phyloP scores from a whole-genome alignment of 169 alveolate genomes.

The Cyclospora cayetanensis region DNA sequence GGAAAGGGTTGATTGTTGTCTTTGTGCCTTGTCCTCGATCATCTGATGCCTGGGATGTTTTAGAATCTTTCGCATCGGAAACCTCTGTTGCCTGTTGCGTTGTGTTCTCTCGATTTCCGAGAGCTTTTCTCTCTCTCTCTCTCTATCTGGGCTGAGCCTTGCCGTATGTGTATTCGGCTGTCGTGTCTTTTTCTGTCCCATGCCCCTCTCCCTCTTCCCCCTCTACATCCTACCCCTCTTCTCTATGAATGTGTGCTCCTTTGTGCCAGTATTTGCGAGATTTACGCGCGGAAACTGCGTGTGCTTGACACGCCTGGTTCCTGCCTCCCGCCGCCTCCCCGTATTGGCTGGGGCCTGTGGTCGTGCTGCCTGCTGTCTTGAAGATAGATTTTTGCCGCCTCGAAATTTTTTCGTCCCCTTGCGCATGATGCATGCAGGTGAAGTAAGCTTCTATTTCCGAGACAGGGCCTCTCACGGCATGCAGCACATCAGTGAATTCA shows the following conservation, averaged over 20 bases:
- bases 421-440: constrained; percentile 28
- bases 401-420: background rate
- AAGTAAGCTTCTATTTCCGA: constrained; percentile 47
- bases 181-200: background rate
- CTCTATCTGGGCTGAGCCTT: background rate
- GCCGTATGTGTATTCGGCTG: background rate
- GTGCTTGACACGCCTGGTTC: too few species aligned
- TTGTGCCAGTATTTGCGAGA: background rate
- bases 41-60: background rate
- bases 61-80: too few species aligned
- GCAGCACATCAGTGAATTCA: constrained; percentile 32
- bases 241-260: background rate
- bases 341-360: background rate
- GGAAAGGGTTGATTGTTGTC: too few species aligned
- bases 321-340: background rate
- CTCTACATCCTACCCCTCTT: background rate
- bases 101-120: background rate
- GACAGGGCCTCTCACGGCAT: constrained; percentile 53
- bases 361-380: background rate
- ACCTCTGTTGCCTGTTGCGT: background rate
- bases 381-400: too few species aligned
- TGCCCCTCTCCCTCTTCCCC: background rate
- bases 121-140: background rate
- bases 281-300: too few species aligned
- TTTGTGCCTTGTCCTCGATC: background rate